Evolutionary conservation across 2,329 filamentous ascomycete genomes (phyloP).

Genomic region (Aspergillus clavatus): DNA sequence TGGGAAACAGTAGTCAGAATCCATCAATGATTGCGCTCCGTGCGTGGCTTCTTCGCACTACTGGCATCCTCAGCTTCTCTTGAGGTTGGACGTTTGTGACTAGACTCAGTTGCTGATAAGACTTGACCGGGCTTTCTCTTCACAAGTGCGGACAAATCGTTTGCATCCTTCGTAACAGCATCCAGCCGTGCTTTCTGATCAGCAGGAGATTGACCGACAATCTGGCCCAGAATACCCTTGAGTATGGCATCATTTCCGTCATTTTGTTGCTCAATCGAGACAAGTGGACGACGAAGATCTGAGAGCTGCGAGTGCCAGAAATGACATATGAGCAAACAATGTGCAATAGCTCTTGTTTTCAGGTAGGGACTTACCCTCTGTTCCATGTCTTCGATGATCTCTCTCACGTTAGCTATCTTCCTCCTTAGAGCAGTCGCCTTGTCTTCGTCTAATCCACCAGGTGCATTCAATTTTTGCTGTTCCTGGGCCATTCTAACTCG

Average conservation of each 20-base stretch:
- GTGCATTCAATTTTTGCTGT: constrained; percentile 39
- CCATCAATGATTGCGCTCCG: constrained; percentile 5
- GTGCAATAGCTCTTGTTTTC: background rate
- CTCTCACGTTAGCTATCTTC: constrained; percentile 54
- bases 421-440: constrained; percentile 38
- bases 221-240: constrained; percentile 54
- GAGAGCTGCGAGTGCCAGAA: constrained; percentile 37
- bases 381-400: constrained; percentile 59
- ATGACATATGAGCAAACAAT: background rate
- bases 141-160: constrained; percentile 56
- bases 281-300: constrained; percentile 54
- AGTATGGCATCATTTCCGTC: constrained; percentile 42
- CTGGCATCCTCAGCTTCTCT: constrained; percentile 18
- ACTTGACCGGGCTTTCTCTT: constrained; percentile 46
- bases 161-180: constrained; percentile 53
- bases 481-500: constrained; percentile 52
- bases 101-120: constrained; percentile 10
- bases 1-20: background rate
- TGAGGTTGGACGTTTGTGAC: constrained; percentile 26
- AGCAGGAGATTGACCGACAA: constrained; percentile 51
- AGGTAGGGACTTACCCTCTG: constrained; percentile 44
- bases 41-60: constrained; percentile 25
- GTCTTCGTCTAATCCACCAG: constrained; percentile 39
- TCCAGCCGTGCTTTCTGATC: constrained; percentile 52
- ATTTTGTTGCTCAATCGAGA: constrained; percentile 40